phyloP scores from a whole-genome alignment of 371 early-diverging fungal species.

The Mucor mucedo region DNA sequence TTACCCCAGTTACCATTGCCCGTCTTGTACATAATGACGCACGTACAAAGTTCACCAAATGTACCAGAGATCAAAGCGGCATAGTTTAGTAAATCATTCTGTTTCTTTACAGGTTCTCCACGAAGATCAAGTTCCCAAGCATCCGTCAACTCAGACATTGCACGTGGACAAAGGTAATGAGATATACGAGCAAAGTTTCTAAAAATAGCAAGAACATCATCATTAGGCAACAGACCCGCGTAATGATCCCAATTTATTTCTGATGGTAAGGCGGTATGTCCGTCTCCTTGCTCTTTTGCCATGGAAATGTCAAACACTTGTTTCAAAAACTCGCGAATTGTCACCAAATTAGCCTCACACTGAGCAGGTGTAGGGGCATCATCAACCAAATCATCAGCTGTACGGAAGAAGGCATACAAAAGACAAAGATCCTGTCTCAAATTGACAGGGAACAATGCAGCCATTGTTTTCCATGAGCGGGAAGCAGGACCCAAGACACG shows the following conservation, averaged over 20 bases:
- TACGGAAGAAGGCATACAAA: slow-evolving; percentile 62
- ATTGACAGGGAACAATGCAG: slow-evolving; percentile 52
- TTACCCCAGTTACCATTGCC: slow-evolving; percentile 45
- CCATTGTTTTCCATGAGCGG: slow-evolving; percentile 57
- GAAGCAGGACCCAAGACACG: slow-evolving; percentile 40
- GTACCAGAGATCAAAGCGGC: slow-evolving; percentile 55
- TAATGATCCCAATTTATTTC: slow-evolving; percentile 42
- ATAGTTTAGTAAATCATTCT: slow-evolving; percentile 51
- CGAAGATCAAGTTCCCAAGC: slow-evolving; percentile 59
- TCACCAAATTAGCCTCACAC: slow-evolving; percentile 29
- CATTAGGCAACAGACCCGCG: slow-evolving; percentile 22
- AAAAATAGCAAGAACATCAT: slow-evolving; percentile 34
- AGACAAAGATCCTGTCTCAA: slow-evolving; percentile 55
- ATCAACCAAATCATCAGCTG: slow-evolving; percentile 64
- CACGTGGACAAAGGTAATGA: slow-evolving; percentile 46
- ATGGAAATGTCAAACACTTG: slow-evolving; percentile 17
- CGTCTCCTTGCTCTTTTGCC: background rate
- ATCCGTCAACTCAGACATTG: slow-evolving; percentile 48
- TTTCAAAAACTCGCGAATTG: slow-evolving; percentile 36
- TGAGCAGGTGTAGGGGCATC: slow-evolving; percentile 32
- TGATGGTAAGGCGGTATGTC: slow-evolving; percentile 27
- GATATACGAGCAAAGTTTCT: slow-evolving; percentile 46
- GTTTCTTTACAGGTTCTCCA: slow-evolving; percentile 36
- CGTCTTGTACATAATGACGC: slow-evolving; percentile 48
- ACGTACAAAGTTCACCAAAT: slow-evolving; percentile 58